Evolutionary conservation across 163 green algal genomes (phyloP), one percentile per base, ranked within the genome.

Genomic region (Volvox carteri): DNA sequence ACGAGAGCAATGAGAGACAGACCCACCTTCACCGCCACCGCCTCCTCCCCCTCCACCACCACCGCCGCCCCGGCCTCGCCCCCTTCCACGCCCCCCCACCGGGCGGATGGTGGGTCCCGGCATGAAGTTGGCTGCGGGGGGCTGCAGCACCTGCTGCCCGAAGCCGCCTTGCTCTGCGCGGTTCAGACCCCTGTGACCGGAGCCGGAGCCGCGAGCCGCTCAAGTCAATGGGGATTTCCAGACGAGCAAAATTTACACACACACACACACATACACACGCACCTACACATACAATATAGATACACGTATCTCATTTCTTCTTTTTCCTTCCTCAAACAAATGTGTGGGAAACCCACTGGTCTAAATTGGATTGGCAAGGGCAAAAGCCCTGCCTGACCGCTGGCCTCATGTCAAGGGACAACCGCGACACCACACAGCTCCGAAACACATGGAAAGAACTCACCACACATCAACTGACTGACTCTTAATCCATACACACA

Each of bases 101-200:
- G 25, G 14, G 6, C 81, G 65, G 6, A 87, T 65, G 0, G 68
- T 54, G 67, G 81, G 81, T 3, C 81, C 67, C 0, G 81, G 81
- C 81, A 87, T 87, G 81, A 87, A 87, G 46, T 79, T 80, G 44
- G 33, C 68, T 1, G 65, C 65, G 44, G 81, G 81, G 33, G 81
- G 81, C 35, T 73, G 46, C 44, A 87, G 48, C 65, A 80, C 46
- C 65, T 70, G 46, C 65, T 80, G 67, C 7, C 33, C 33, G 81
- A 87, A 87, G 33, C 81, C 81, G 65, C 81, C 81, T 46, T 87
- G 81, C 81, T 87, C 81, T 18, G 65, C 19, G 0, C 81, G 81
- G 65, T 87, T 87, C 19, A 87, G 65, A 37, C 81, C 81, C 67
- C 81, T 86, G 79, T 18, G n/a, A 12, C 18, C 62, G 16, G 12